A percentile compares a stretch with the other conserved stretches of the same genome.
Conservation (phyloP, 31 red algal genomes). For the Odonthalia washingtoniensis region DNA sequence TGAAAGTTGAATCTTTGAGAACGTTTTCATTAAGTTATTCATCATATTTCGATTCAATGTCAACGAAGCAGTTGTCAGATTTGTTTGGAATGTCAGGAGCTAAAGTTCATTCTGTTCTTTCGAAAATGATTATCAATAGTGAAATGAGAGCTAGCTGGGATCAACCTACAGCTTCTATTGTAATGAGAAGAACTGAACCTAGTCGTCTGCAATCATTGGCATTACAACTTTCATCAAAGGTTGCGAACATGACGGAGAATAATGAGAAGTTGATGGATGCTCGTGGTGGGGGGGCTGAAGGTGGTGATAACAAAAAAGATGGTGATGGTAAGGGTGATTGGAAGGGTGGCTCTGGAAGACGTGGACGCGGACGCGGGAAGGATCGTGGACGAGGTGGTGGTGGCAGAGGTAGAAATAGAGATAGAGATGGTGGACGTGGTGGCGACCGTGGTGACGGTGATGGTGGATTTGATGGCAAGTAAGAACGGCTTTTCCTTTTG, state of each 20-base stretch:
- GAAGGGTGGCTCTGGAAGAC: slow-evolving; percentile 69
- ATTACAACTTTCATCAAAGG: slow-evolving; percentile 82
- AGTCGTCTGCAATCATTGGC: slow-evolving; percentile 89
- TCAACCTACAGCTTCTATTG: slow-evolving; percentile 88
- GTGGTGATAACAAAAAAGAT: slow-evolving; percentile 59
- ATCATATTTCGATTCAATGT: slow-evolving; percentile 87
- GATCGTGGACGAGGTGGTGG: slow-evolving; percentile 3
- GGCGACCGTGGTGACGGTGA: too few species aligned
- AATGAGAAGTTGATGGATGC: slow-evolving; percentile 97
- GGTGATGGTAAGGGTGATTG: slow-evolving; percentile 68
- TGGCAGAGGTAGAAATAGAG: too few species aligned
- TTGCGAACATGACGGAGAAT: slow-evolving; percentile 86
- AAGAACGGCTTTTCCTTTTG: too few species aligned
- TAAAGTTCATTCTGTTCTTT: slow-evolving; percentile 90
- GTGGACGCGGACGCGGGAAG: slow-evolving; percentile 34
- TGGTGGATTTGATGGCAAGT: too few species aligned
- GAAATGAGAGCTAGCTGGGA: slow-evolving; percentile 94
- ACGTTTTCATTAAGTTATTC: slow-evolving; percentile 96
- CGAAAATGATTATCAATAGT: slow-evolving; percentile 96
- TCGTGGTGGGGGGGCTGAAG: slow-evolving; percentile 70
- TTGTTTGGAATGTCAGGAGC: slow-evolving; percentile 83
- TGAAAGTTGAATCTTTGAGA: slow-evolving; percentile 86
- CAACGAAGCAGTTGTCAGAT: slow-evolving; percentile 61
- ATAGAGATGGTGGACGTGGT: too few species aligned
- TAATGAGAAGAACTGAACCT: slow-evolving; percentile 85